phyloP scores from a whole-genome alignment of 148 eudicot species.

The Chenopodium berlandieri region DNA sequence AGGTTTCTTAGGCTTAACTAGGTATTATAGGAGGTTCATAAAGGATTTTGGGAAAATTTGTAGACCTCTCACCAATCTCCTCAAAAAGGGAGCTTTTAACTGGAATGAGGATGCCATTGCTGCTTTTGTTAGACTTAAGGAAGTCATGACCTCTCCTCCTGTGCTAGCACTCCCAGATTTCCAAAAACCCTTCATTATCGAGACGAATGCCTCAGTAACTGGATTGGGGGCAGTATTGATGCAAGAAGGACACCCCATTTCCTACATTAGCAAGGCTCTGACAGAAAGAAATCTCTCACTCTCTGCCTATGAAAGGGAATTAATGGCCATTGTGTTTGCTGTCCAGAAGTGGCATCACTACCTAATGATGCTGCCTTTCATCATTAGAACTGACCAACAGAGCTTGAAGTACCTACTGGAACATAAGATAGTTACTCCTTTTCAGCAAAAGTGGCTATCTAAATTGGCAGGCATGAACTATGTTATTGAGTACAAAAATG shows the following conservation, averaged over 20 bases:
- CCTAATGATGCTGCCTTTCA: neutral
- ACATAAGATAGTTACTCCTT: neutral
- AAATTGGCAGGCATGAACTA: neutral
- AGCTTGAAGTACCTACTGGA: slow-evolving; percentile 1
- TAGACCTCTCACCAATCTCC: neutral
- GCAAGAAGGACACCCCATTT: neutral
- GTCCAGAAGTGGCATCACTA: neutral
- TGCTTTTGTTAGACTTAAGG: neutral
- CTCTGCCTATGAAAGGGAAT: neutral
- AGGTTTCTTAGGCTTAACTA: neutral
- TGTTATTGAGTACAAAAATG: neutral
- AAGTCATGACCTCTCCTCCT: neutral
- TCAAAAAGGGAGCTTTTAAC: neutral
- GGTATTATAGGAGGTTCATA: neutral
- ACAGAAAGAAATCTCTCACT: neutral
- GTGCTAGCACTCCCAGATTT: neutral
- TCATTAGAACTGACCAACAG: neutral
- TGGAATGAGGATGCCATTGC: neutral
- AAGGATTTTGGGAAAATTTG: no score
- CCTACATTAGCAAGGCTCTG: neutral
- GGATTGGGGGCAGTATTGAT: no score
- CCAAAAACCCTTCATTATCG: neutral
- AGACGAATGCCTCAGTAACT: neutral
- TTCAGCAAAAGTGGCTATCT: slow-evolving; percentile 3
- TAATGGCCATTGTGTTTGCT: neutral